Evolutionary conservation across 257 asterid species (phyloP).

Genomic region (Solanum rostratum): DNA sequence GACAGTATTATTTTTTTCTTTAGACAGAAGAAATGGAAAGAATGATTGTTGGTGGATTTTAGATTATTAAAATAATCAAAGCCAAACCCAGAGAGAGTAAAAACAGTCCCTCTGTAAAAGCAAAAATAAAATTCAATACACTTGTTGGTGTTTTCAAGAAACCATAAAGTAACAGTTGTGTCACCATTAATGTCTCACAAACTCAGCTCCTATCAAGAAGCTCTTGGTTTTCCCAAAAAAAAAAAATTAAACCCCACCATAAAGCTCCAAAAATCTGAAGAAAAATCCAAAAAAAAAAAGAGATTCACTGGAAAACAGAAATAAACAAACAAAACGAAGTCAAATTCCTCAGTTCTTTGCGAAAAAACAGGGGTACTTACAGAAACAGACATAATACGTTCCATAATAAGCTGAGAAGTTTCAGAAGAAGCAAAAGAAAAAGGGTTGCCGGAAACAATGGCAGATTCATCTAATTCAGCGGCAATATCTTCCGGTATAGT

Average conservation of each 20-base stretch:
- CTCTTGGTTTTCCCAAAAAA: constrained; percentile 22
- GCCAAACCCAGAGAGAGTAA: neutral
- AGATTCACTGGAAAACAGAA: neutral
- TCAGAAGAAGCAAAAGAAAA: constrained; percentile 78
- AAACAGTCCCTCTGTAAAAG: neutral
- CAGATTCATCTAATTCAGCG: constrained; percentile 43
- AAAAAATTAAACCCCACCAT: constrained; percentile 1
- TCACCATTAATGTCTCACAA: constrained; percentile 9
- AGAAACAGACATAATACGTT: constrained; percentile 94
- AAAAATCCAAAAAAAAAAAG: neutral
- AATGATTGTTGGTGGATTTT: constrained; percentile 7
- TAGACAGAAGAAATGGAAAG: neutral
- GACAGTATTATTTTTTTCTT: neutral
- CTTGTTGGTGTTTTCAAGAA: constrained; percentile 15
- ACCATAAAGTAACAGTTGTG: constrained; percentile 14
- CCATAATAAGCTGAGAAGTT: constrained; percentile 87
- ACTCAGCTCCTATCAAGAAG: constrained; percentile 26
- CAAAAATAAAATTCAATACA: neutral
- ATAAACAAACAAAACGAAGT: neutral
- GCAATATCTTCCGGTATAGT: constrained; percentile 47
- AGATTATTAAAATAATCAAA: neutral
- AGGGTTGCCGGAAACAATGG: constrained; percentile 63
- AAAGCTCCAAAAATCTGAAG: neutral
- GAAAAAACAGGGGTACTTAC: constrained; percentile 32
- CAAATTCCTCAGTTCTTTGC: neutral